Evolutionary conservation across 768 basidiomycete genomes (phyloP).

Genomic region (Hygrophoropsis aurantiaca): DNA sequence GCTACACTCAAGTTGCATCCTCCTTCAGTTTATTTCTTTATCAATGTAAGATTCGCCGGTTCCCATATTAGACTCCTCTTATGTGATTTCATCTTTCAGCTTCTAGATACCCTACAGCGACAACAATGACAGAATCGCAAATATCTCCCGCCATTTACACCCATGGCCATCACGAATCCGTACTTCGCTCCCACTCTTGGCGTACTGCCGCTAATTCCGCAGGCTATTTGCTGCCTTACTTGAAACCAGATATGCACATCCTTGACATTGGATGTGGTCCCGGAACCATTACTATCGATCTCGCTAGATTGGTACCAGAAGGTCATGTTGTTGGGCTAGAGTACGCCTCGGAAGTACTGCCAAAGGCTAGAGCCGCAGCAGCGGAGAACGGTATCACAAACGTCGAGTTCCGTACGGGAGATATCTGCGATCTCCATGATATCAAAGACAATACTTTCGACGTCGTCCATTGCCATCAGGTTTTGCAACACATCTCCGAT

Average conservation of each 20-base stretch:
- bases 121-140: too few relatives aligned
- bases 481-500: conserved; percentile 46
- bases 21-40: too few relatives aligned
- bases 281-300: conserved; percentile 46
- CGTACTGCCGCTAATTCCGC: conserved; percentile 44
- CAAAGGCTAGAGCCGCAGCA: conserved; percentile 32
- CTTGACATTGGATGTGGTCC: conserved; percentile 56
- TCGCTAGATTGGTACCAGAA: conserved; percentile 39
- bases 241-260: conserved; percentile 38
- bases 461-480: conserved; percentile 50
- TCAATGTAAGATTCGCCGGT: too few relatives aligned
- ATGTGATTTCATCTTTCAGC: too few relatives aligned
- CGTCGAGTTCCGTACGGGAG: conserved; percentile 39
- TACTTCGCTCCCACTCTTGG: conserved; percentile 33
- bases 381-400: conserved; percentile 30
- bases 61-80: too few relatives aligned
- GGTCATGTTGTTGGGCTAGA: conserved; percentile 48
- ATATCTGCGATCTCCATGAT: conserved; percentile 35
- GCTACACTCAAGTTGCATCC: too few relatives aligned
- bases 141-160: conserved; percentile 10
- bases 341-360: conserved; percentile 30
- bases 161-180: conserved; percentile 30
- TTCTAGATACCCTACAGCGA: too few relatives aligned
- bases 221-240: conserved; percentile 35
- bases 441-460: conserved; percentile 42